phyloP scores from a whole-genome alignment of 495 filamentous ascomycete species.

The Penicilliopsis zonata region DNA sequence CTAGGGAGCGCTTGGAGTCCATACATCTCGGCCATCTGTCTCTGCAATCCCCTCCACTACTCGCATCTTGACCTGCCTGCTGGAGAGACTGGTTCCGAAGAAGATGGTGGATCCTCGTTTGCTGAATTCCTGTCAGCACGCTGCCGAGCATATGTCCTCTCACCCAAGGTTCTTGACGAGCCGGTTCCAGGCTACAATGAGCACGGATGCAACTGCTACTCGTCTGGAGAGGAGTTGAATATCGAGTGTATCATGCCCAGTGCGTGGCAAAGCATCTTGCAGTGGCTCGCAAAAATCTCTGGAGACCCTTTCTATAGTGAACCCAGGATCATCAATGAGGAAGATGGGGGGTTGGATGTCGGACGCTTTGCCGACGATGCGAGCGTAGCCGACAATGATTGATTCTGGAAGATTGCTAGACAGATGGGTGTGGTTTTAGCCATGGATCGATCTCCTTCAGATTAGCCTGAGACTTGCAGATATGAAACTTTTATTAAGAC shows the following conservation, averaged over 20 bases:
- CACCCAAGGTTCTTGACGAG: conserved; percentile 31
- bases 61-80: conserved; percentile 5
- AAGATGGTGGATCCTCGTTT: conserved; percentile 13
- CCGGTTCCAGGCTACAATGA: conserved; percentile 29
- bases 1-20: conserved; percentile 23
- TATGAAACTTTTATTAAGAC: too few relatives aligned
- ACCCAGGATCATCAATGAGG: conserved; percentile 7
- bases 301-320: conserved; percentile 19
- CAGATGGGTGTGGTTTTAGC: too few relatives aligned
- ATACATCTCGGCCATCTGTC: conserved; percentile 20
- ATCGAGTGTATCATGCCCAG: conserved; percentile 29
- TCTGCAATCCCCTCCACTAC: conserved; percentile 21
- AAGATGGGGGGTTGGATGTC: conserved; percentile 1
- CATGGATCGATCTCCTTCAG: too few relatives aligned
- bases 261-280: conserved; percentile 24
- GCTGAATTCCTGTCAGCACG: conserved; percentile 33
- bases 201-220: conserved; percentile 36
- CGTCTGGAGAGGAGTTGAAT: conserved; percentile 27
- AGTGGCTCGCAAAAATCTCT: conserved; percentile 27
- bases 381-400: too few relatives aligned
- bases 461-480: too few relatives aligned
- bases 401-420: too few relatives aligned
- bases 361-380: background rate
- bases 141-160: conserved; percentile 47
- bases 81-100: conserved; percentile 1